These are phyloP conservation scores for Xylariomycetidae sp. DNA, from an alignment of 2,329 filamentous ascomycete genomes.

Conservation along the genomic window DNA sequence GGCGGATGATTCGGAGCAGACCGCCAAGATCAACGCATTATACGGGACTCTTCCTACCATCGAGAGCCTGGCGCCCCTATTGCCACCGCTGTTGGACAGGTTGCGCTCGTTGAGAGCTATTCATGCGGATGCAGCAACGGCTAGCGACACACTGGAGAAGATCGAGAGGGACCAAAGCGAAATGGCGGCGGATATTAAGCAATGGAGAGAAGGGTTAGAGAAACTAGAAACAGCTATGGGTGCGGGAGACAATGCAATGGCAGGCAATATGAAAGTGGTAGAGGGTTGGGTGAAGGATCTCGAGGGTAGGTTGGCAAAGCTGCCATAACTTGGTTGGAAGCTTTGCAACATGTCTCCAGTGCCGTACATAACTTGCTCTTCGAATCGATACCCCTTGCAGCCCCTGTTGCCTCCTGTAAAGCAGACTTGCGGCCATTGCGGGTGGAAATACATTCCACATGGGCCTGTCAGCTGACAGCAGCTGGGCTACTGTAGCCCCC, in stretches of 20 bases:
- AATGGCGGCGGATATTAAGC: constrained; percentile 76
- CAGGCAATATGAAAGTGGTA: constrained; percentile 77
- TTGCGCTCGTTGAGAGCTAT: constrained; percentile 78
- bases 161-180: constrained; percentile 77
- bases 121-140: constrained; percentile 81
- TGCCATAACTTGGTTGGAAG: constrained; percentile 39
- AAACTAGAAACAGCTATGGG: constrained; percentile 73
- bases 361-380: too few species aligned
- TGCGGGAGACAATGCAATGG: constrained; percentile 65
- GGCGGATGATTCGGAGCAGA: constrained; percentile 61
- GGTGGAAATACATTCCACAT: too few species aligned
- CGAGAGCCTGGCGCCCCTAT: constrained; percentile 75
- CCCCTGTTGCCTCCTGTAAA: too few species aligned
- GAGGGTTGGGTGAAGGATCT: constrained; percentile 85
- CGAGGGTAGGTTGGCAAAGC: constrained; percentile 67
- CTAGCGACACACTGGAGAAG: constrained; percentile 69
- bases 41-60: constrained; percentile 87
- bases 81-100: constrained; percentile 81
- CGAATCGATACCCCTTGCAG: too few species aligned
- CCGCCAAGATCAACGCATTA: constrained; percentile 83
- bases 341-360: too few species aligned
- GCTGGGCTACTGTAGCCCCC: too few species aligned
- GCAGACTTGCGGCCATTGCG: too few species aligned
- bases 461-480: too few species aligned
- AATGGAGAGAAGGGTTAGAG: constrained; percentile 77